Base-by-base conservation (phyloP, 345 rosid genomes). In the Sisymbrium altissimum region DNA sequence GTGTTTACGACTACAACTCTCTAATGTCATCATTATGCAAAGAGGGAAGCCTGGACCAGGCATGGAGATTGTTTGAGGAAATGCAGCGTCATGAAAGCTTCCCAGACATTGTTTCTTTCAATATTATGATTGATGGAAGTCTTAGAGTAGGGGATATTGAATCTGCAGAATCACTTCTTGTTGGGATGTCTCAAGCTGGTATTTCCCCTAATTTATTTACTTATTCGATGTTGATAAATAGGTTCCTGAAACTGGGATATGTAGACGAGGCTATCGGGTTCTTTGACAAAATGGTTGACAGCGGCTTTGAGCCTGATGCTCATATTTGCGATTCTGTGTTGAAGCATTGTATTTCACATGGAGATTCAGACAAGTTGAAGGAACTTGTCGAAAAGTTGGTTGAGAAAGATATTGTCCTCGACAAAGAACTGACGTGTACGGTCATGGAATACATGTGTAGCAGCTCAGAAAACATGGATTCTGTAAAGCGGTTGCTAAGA, bases 21-120 rank as follows among this genome's bases (percentile, higher is more conserved):
- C 54, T 85, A 38, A 52, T 90, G 79, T 74, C 88, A 48, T 78
- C 84, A 10, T 79, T 87, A 78, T 84, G 87, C 84, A 83, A 85
- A 72, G 96, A 85, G 70, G 78, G 88, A 71, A 82, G 82, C 77
- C 50, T 86, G 79, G 87, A 86, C 56, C 88, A 85, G 78, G 93
- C 96, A 38, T 81, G 75, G 79, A 79, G 68, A 55, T 76, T 90
- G 71, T 88, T 88, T 84, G 75, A 76, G 72, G 88, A 86, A 64
- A 81, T 83, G 76, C 73, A 70, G 69, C 48, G 70, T 57, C 68
- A 68, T 27, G 66, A 71, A 46, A 68, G 68, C 69, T 49, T 76
- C 27, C 87, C 83, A 8, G 83, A 86, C 77, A 32, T 74, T 40
- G 62, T 76, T 39, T 69, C 93, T 21, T 90, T 82, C 81, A 90